Evolutionary conservation across 306 rosid species (phyloP).

Genomic region (Rosa rugosa): DNA sequence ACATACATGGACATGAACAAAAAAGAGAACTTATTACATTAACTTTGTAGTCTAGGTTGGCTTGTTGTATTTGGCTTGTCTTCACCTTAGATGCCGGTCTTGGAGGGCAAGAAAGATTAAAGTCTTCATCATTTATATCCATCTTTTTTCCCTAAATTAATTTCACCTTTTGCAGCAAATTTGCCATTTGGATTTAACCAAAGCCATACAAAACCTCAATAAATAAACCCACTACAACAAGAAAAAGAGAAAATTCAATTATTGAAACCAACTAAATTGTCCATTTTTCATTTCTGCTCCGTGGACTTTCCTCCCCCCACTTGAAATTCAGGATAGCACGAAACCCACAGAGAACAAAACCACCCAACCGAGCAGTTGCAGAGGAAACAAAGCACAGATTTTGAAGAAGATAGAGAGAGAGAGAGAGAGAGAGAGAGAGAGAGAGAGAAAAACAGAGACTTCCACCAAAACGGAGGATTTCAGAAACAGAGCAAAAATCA

Average conservation of each 20-base stretch:
- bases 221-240: neutral
- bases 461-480: neutral
- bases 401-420: neutral
- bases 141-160: neutral
- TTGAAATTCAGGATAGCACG: conserved; percentile 40
- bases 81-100: conserved; percentile 14
- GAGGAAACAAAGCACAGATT: neutral
- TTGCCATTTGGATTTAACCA: neutral
- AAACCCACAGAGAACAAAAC: conserved; percentile 26
- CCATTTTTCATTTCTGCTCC: conserved; percentile 26
- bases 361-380: conserved; percentile 8
- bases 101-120: neutral
- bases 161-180: conserved; percentile 1
- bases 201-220: neutral
- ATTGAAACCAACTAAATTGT: neutral
- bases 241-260: neutral
- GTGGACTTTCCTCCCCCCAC: conserved; percentile 41
- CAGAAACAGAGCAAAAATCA: neutral
- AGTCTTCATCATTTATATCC: neutral
- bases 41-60: too few species aligned
- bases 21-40: neutral
- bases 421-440: neutral
- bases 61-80: neutral
- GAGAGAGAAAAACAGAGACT: neutral
- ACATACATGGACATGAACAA: neutral